Base-by-base conservation (phyloP, 1,284 basidiomycete species). In the Ceratobasidium papillatum region DNA sequence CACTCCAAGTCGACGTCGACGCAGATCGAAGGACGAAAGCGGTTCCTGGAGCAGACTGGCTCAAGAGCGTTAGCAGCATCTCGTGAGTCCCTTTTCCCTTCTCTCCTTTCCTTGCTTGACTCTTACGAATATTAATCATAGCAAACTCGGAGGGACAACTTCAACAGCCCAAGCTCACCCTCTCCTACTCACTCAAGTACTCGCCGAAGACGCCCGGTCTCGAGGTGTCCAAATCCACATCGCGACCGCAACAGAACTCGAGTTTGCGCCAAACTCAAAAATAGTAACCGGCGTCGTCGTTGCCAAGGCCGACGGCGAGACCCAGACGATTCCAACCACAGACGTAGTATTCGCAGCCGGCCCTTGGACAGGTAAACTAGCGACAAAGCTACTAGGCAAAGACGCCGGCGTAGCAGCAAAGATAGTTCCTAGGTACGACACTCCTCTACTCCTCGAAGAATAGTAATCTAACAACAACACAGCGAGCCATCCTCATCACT, bases 81-180 rank as follows among this genome's bases (percentile, higher is more conserved):
- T 61, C 62, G 77, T 77, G 32, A 51, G 76, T 64, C 51, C 17
- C 22, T 38, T 47, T n/a, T 30, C 3, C 12, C 3, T 8, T 14
- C 3, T 45, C 43, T 11, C 25, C 52, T 19, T 41, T 52, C 12
- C 45, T 3, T 8, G 38, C 36, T 8, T 38, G 2, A 36, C 49
- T 19, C 34, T 14, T 30, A 8, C 14, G 22, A 25, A 52, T 22
- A 9, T 45, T 59, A 12, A 11, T 8, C 52, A n/a, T 77, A 79
- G 19, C 77, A 79, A 78, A 32, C 77, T 84, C 71, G 84, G 84
- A 11, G 83, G 83, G 38, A 79, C 78, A 32, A 80, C 81, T 30
- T 83, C 86, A 19, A 94, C 93, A 0, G 92, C 92, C 0, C 94
- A 95, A 81, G 92, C 95, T 0, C 91, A 94, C 76, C 94, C 94